A percentile compares a stretch with the other conserved stretches of the same genome.
Conservation (phyloP, 768 basidiomycete species). For the Collybia mongolica region DNA sequence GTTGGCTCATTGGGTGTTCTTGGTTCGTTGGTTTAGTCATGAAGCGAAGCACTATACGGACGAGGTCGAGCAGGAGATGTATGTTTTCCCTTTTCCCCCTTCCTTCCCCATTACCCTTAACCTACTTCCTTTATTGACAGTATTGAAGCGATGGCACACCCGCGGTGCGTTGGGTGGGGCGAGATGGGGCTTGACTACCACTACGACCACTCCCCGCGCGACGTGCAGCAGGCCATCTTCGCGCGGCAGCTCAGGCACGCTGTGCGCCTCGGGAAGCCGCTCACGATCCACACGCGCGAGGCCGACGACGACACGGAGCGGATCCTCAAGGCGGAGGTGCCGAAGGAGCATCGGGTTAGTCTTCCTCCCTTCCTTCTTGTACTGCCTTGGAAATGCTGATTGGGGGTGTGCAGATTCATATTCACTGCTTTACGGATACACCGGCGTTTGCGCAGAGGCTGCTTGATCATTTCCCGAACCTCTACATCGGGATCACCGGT, state of each 20-base stretch:
- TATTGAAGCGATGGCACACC: constrained; percentile 73
- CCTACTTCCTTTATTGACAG: constrained; percentile 32
- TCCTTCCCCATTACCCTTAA: neutral
- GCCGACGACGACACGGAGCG: constrained; percentile 81
- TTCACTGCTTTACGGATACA: constrained; percentile 87
- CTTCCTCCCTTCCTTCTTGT: neutral
- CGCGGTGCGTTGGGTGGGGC: constrained; percentile 84
- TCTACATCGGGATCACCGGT: constrained; percentile 84
- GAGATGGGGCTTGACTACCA: constrained; percentile 89
- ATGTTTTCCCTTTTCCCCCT: constrained; percentile 17
- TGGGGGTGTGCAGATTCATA: constrained; percentile 56
- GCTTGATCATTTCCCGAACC: constrained; percentile 75
- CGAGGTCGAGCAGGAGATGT: constrained; percentile 69
- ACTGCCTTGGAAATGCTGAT: neutral
- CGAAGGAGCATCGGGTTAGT: constrained; percentile 62
- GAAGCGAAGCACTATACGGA: constrained; percentile 70
- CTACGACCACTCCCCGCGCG: constrained; percentile 74
- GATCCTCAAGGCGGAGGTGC: constrained; percentile 76
- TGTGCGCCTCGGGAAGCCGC: constrained; percentile 65
- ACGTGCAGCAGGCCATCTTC: constrained; percentile 66
- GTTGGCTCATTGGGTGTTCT: too few species aligned
- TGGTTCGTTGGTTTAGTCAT: constrained; percentile 41
- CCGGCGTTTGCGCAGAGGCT: constrained; percentile 72
- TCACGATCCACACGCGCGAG: constrained; percentile 86
- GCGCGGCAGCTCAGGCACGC: constrained; percentile 67